A percentile compares a stretch with the other conserved stretches of the same genome.
Evolutionary conservation across 2,329 filamentous ascomycete genomes (phyloP).

Genomic region (Rachicladosporium sp.): DNA sequence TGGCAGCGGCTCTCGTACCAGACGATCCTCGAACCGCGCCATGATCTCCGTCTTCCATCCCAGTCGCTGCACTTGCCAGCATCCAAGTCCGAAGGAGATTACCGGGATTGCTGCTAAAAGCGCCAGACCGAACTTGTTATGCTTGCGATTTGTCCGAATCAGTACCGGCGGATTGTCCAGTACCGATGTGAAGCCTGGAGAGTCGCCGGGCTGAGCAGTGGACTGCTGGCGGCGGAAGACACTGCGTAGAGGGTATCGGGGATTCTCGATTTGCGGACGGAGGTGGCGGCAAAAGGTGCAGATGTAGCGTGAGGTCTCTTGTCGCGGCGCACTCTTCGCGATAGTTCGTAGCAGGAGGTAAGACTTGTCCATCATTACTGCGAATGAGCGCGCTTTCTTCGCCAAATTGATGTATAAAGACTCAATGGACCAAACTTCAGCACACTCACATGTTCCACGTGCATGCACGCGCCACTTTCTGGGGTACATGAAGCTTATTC

Average conservation of each 20-base stretch:
- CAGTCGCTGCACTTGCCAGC: conserved; percentile 90
- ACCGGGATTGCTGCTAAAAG: conserved; percentile 60
- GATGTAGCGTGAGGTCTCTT: too few relatives aligned
- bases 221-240: conserved; percentile 25
- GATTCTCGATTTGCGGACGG: too few relatives aligned
- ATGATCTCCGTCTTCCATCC: conserved; percentile 90
- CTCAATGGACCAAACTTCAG: too few relatives aligned
- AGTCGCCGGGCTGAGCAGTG: conserved; percentile 49
- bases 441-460: background rate
- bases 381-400: too few relatives aligned
- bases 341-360: too few relatives aligned
- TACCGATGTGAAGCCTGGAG: conserved; percentile 70
- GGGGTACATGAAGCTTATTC: too few relatives aligned
- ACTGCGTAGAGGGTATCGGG: conserved; percentile 1
- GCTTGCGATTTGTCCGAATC: conserved; percentile 59
- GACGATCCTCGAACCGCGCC: conserved; percentile 80
- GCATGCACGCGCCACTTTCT: background rate
- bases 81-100: conserved; percentile 79
- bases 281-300: too few relatives aligned
- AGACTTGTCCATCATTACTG: too few relatives aligned
- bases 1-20: conserved; percentile 73
- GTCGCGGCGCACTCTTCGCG: too few relatives aligned
- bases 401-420: too few relatives aligned
- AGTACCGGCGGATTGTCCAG: conserved; percentile 75
- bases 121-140: conserved; percentile 40